phyloP scores from a whole-genome alignment of 352 stramenopile species.

The Globisporangium cystogenes region DNA sequence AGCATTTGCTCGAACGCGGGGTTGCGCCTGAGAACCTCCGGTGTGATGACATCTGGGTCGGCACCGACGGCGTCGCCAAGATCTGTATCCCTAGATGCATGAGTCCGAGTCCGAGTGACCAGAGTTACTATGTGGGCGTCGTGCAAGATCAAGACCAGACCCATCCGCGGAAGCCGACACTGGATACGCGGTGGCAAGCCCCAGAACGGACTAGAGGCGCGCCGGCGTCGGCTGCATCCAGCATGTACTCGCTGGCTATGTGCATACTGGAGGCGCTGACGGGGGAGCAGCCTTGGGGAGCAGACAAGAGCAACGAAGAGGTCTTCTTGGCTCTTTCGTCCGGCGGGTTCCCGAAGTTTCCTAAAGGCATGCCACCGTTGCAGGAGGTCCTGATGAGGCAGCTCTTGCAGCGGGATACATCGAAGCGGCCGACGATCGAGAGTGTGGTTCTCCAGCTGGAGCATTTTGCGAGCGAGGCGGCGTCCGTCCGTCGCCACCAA shows the following conservation, averaged over 20 bases:
- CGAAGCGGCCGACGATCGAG: neutral
- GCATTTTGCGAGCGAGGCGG: neutral
- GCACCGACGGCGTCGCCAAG: slow-evolving; percentile 1
- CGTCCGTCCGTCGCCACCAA: neutral
- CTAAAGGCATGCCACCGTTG: neutral
- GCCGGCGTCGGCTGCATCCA: neutral
- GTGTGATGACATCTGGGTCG: neutral
- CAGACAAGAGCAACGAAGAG: neutral
- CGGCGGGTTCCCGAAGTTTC: neutral
- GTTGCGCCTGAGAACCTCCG: too few relatives aligned
- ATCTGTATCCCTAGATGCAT: neutral
- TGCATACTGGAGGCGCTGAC: slow-evolving; percentile 2
- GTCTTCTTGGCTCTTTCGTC: neutral
- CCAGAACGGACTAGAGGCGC: neutral
- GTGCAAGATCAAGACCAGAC: too few relatives aligned
- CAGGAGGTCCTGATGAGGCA: neutral
- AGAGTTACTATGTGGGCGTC: too few relatives aligned
- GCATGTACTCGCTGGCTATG: slow-evolving; percentile 3
- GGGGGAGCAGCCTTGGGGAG: neutral
- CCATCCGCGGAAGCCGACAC: too few relatives aligned
- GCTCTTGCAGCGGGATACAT: neutral
- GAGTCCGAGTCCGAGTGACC: neutral
- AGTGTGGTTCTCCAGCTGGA: neutral
- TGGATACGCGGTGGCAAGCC: neutral
- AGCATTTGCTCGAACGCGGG: slow-evolving; percentile 14